Conservation (phyloP, 495 filamentous ascomycete genomes). For the Lasiosphaeriaceae sp. region DNA sequence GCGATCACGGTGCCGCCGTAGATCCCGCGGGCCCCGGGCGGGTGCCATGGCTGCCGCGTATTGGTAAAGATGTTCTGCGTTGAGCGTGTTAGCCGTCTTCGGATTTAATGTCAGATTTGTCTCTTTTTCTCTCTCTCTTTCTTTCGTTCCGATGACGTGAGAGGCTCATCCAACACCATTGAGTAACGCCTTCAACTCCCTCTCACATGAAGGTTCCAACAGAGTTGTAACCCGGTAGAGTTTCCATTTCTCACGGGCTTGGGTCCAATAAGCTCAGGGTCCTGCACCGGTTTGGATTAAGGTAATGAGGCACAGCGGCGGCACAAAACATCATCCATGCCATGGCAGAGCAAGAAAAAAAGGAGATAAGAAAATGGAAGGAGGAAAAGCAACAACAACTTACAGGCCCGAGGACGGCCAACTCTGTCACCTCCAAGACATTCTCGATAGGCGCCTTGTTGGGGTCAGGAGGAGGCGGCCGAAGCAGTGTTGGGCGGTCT, state of each 20-base stretch:
- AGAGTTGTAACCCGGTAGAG: too few species aligned
- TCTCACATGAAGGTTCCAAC: too few species aligned
- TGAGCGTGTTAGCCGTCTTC: slow-evolving; percentile 1
- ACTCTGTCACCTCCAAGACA: slow-evolving; percentile 74
- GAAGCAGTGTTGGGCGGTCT: slow-evolving; percentile 61
- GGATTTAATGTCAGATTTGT: neutral
- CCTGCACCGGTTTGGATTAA: too few species aligned
- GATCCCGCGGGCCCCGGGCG: slow-evolving; percentile 83
- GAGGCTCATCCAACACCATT: too few species aligned
- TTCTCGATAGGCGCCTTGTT: slow-evolving; percentile 83
- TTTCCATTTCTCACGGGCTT: too few species aligned
- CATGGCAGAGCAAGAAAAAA: neutral
- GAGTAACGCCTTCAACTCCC: too few species aligned
- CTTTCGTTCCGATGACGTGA: neutral
- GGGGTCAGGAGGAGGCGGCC: slow-evolving; percentile 66
- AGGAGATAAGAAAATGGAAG: neutral
- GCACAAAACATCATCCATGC: neutral
- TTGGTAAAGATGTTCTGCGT: slow-evolving; percentile 86
- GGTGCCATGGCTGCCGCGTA: slow-evolving; percentile 83
- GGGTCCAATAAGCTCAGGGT: too few species aligned
- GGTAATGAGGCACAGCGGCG: neutral
- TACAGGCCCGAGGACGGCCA: slow-evolving; percentile 78
- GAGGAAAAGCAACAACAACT: slow-evolving; percentile 22
- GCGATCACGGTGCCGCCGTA: slow-evolving; percentile 93
- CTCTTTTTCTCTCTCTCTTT: too few species aligned